Evolutionary conservation across 257 asterid species (phyloP), one percentile per base, ranked within the genome.

Genomic region (Salvia miltiorrhiza): DNA sequence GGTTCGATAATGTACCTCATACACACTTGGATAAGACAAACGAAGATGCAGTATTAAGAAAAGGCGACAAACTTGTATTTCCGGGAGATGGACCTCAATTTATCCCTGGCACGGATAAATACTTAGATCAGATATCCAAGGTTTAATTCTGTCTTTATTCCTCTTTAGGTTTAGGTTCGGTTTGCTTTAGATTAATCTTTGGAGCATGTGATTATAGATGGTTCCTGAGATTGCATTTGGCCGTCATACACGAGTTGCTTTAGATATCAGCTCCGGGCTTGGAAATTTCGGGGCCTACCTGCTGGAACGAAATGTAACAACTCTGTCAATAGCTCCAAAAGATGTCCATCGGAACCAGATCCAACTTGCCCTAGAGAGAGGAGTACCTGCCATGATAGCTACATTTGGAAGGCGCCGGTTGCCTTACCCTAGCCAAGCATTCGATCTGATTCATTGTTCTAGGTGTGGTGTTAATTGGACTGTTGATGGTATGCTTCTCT

Each of bases 341-440:
- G 75, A 83, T 73, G 77, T 69, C 73, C 55, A 57, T 47, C 76
- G 72, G 49, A 85, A 82, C 52, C 80, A 79, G 14, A 72, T 85
- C 69, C 88, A 83, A 41, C 72, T 87, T 56, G 89, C 86, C 4
- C 56, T 87, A 5, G 95, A 87, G 63, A 80, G 91, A 43, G 95
- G 95, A 7, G 80, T 85, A 20, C 86, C 95, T 78, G 89, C 89
- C 41, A 83, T 87, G 85, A 16, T 83, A n/a, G 76, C 85, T 26
- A 50, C 83, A 28, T 78, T 83, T 58, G 83, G 81, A 28, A 58
- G 78, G 11, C 83, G 14, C 11, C 88, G 88, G 0, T 73, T 83
- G 77, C 84, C 86, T 74, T 83, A 63, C 67, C 86, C 95, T 50
- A 87, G 89, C 83, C 91, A 87, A 60, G 86, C 86, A 7, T 85